A percentile compares a stretch with the other conserved stretches of the same genome.
These are phyloP conservation scores for Cyclotella baltica DNA, from an alignment of 108 stramenopile species.

Conservation along the genomic window DNA sequence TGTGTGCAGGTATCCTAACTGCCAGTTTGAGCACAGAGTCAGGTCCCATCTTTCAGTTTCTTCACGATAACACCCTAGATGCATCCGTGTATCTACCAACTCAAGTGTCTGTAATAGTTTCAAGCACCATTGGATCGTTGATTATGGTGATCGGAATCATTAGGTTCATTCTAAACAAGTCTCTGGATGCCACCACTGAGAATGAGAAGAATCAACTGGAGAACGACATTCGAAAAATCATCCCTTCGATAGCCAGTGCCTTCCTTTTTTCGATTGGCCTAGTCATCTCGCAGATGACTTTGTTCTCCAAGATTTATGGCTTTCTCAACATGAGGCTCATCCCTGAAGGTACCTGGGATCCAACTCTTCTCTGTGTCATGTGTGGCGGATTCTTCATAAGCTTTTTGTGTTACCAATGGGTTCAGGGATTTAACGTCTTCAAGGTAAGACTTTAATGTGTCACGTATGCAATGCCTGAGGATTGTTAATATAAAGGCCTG, in stretches of 20 bases:
- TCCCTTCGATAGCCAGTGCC: slow-evolving; percentile 30
- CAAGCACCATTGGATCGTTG: slow-evolving; percentile 35
- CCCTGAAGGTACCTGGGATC: slow-evolving; percentile 74
- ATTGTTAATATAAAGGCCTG: neutral
- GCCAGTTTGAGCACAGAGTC: slow-evolving; percentile 32
- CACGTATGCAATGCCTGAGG: neutral
- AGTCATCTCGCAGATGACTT: slow-evolving; percentile 68
- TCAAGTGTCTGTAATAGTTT: slow-evolving; percentile 18
- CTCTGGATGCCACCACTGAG: slow-evolving; percentile 27
- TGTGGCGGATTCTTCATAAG: slow-evolving; percentile 73
- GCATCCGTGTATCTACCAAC: slow-evolving; percentile 24
- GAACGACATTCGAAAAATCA: slow-evolving; percentile 38
- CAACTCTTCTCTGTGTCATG: slow-evolving; percentile 82
- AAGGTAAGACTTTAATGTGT: slow-evolving; percentile 26
- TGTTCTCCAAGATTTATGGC: slow-evolving; percentile 71
- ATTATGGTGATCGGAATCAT: slow-evolving; percentile 20
- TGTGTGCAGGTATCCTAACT: slow-evolving; percentile 65
- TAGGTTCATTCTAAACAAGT: slow-evolving; percentile 17
- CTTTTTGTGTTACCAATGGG: slow-evolving; percentile 69
- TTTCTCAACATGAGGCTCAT: slow-evolving; percentile 67
- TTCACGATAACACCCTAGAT: slow-evolving; percentile 13
- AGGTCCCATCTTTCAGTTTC: slow-evolving; percentile 43
- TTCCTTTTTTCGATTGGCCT: slow-evolving; percentile 60
- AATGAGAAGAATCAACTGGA: slow-evolving; percentile 26
- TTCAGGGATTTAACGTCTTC: slow-evolving; percentile 54